A percentile compares a stretch with the other conserved stretches of the same genome.
Conservation (phyloP, 495 filamentous ascomycete genomes). For the Penicillium canariense region DNA sequence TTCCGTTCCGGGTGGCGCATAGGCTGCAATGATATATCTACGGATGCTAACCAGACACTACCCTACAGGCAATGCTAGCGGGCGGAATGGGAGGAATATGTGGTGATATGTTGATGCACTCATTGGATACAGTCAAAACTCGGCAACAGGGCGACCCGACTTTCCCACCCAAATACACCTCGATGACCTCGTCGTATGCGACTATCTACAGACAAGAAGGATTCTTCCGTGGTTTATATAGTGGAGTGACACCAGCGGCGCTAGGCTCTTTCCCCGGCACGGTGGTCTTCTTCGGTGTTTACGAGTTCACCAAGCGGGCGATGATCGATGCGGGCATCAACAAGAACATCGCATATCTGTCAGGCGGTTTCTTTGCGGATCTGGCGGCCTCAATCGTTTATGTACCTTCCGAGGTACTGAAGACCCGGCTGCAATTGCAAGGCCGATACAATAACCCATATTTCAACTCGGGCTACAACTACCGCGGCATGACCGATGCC, state of each 20-base stretch:
- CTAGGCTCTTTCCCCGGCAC: conserved; percentile 93
- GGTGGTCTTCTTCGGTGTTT: conserved; percentile 91
- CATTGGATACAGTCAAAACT: conserved; percentile 98
- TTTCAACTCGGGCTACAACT: conserved; percentile 93
- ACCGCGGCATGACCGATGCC: conserved; percentile 75
- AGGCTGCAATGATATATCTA: not conserved
- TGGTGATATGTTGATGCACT: conserved; percentile 98
- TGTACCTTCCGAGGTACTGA: conserved; percentile 94
- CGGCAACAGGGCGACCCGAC: conserved; percentile 94
- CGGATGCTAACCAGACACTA: conserved; percentile 4
- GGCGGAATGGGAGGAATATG: conserved; percentile 87
- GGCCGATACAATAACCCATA: conserved; percentile 92
- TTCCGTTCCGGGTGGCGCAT: not conserved
- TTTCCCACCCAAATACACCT: conserved; percentile 86
- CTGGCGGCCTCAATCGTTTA: conserved; percentile 89
- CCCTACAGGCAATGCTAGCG: conserved; percentile 81
- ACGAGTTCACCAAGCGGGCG: conserved; percentile 89
- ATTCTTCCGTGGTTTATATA: conserved; percentile 82
- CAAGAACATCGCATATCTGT: conserved; percentile 76
- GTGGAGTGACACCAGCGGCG: conserved; percentile 85
- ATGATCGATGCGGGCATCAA: conserved; percentile 82
- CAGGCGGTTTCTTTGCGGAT: conserved; percentile 86
- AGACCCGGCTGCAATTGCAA: conserved; percentile 91
- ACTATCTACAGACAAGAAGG: conserved; percentile 94
- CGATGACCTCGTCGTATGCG: conserved; percentile 81